Evolutionary conservation across 2,329 filamentous ascomycete genomes (phyloP), one percentile per base, ranked within the genome.

Genomic region (Dactylellina parvicollis): DNA sequence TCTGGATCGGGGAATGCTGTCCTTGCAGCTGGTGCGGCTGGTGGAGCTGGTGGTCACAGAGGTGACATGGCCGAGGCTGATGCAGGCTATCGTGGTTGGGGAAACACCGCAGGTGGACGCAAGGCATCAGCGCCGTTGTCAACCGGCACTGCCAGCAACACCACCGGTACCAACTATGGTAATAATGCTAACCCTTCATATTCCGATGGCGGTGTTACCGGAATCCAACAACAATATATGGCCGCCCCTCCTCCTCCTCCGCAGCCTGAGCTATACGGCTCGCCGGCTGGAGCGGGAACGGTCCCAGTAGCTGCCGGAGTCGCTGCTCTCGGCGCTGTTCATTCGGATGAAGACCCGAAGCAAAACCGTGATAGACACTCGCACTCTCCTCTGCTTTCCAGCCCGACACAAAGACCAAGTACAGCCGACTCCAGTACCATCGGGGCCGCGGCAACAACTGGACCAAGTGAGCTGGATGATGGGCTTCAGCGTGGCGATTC

Each of bases 81-180:
- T 67, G 85, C 88, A 1, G 94, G 94, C 50, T 99, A 99, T 82
- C 89, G 95, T 76, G 95, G 95, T 76, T 99, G 95, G 95, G 94
- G 94, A 62, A 90, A 90, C 56, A 92, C 90, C 1, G 89, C 90
- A 0, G 82, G 85, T 16, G 85, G 89, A 64, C 89, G 92, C 76
- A 96, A 97, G 81, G 88, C 90, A 24, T 96, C 92, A 1, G 70
- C 62, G 10, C 70, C 92, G 26, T 85, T 97, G 78, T 96, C 92
- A 10, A 91, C 91, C 76, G 90, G 91, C 75, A 77, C 77, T 14
- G 12, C 32, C 9, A 54, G 14, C 28, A 50, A 60, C n/a, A 46
- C 66, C 18, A 47, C 50, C n/a, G 57, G 40, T 36, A 30, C 44
- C 16, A 44, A 50, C 18, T 72, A 65, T 12, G 50, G 47, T 1